Evolutionary conservation across 441 rosid species (phyloP), one percentile per base, ranked within the genome.

Genomic region (Pelargonium myrrhifolium): DNA sequence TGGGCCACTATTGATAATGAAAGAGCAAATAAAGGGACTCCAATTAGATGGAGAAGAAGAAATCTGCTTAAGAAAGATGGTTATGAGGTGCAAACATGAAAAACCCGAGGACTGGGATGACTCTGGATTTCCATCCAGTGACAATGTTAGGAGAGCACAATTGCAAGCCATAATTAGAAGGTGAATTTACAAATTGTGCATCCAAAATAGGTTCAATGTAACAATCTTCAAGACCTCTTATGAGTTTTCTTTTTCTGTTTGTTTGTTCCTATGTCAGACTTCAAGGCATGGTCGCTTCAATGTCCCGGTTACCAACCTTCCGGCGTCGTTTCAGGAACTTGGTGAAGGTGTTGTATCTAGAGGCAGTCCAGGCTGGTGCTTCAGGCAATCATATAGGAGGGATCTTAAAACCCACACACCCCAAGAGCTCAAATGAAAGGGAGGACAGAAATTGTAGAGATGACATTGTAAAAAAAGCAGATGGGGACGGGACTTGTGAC

Each of bases 101-200:
- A 82, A 76, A 42, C 86, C 88, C 0, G 90, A 90, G 74, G 91
- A 87, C 20, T 90, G 91, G 97, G 86, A 87, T 66, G 78, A 71
- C 47, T 31, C 73, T 9, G 80, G 76, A 20, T 93, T 85, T 73
- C 87, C 94, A 10, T 85, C 91, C 2, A 22, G 62, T 45, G 87
- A 86, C 75, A 71, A 65, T 1, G 82, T 89, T 42, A 83, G 86
- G 72, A 87, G 81, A 78, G 94, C 93, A n/a, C 97, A 87, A 76
- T 72, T 90, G 68, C 94, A 93, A 74, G 96, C 91, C 79, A 79
- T 87, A 43, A 83, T 89, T 4, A 82, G 96, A 80, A 86, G 97
- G 97, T 86, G 72, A 17, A 21, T 26, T 5, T 12, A 10, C 28
- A 43, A 42, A 20, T 31, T 1, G 5, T 28, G 21, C 21, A 21